Conservation (phyloP, 2,329 filamentous ascomycete genomes). For the Aspergillus sp. region DNA sequence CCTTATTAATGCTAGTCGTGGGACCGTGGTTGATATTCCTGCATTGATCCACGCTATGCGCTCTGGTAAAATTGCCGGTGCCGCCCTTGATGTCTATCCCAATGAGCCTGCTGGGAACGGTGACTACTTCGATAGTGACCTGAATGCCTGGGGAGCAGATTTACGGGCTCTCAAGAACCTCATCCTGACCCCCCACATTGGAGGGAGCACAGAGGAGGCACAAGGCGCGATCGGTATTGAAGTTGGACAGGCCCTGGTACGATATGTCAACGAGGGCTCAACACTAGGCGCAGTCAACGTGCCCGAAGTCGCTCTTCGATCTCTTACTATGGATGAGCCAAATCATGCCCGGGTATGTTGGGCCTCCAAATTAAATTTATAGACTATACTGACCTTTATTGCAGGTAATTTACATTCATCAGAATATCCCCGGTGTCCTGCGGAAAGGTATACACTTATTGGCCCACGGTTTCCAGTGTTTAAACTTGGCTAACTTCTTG, state of each 20-base stretch:
- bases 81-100: constrained; percentile 93
- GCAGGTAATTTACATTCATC: constrained; percentile 87
- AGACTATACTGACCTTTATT: neutral
- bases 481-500: constrained; percentile 9
- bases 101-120: constrained; percentile 90
- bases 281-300: constrained; percentile 91
- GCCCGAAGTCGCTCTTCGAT: constrained; percentile 86
- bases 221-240: constrained; percentile 93
- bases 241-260: constrained; percentile 76
- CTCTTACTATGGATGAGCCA: constrained; percentile 80
- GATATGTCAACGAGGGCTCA: constrained; percentile 91
- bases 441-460: constrained; percentile 53
- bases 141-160: constrained; percentile 81
- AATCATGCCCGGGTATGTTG: constrained; percentile 68
- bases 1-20: constrained; percentile 90
- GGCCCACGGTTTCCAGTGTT: neutral
- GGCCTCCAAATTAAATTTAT: neutral
- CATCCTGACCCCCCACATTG: constrained; percentile 93
- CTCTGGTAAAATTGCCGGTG: constrained; percentile 78
- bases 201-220: constrained; percentile 94
- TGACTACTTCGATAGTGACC: constrained; percentile 77
- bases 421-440: constrained; percentile 91
- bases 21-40: constrained; percentile 87
- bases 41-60: constrained; percentile 83
- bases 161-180: constrained; percentile 80